A percentile compares a stretch with the other conserved stretches of the same genome.
Evolutionary conservation across 129 eudicot genomes (phyloP).

Genomic region (Pulicaria dysenterica): DNA sequence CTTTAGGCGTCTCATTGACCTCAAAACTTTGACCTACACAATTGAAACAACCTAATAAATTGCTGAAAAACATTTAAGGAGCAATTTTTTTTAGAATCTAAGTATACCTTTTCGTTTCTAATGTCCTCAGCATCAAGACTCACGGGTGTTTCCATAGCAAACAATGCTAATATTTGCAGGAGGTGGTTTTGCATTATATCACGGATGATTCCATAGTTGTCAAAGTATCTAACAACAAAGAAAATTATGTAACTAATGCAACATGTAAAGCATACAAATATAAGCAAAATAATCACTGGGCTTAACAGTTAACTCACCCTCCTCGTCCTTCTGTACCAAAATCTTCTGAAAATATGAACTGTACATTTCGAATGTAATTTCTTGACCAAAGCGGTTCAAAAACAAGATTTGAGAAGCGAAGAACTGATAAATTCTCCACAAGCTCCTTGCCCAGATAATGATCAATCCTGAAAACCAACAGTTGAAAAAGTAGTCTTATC

Average conservation of each 20-base stretch:
- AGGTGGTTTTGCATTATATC: conserved; percentile 98
- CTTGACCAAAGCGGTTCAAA: conserved; percentile 99
- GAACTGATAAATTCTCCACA: conserved; percentile 85
- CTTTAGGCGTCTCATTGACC: conserved; percentile 73
- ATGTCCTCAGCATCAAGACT: conserved; percentile 91
- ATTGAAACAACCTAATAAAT: conserved; percentile 19
- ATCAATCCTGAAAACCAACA: conserved; percentile 60
- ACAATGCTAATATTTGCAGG: conserved; percentile 83
- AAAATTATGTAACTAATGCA: background rate
- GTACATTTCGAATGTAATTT: conserved; percentile 89
- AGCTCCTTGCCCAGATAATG: conserved; percentile 97
- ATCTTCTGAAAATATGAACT: conserved; percentile 90
- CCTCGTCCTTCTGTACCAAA: conserved; percentile 97
- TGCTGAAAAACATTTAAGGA: background rate
- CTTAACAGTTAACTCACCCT: conserved; percentile 58
- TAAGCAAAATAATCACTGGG: background rate
- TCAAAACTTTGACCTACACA: conserved; percentile 80
- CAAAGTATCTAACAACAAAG: conserved; percentile 63
- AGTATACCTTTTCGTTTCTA: conserved; percentile 84
- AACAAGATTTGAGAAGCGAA: conserved; percentile 92
- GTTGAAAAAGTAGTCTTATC: background rate
- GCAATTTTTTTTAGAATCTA: background rate
- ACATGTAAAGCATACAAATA: background rate
- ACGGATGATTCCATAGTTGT: conserved; percentile 87
- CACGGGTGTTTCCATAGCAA: conserved; percentile 99